These are phyloP conservation scores for Globisporangium carolinianum DNA, from an alignment of 352 stramenopile species.

Conservation along the genomic window DNA sequence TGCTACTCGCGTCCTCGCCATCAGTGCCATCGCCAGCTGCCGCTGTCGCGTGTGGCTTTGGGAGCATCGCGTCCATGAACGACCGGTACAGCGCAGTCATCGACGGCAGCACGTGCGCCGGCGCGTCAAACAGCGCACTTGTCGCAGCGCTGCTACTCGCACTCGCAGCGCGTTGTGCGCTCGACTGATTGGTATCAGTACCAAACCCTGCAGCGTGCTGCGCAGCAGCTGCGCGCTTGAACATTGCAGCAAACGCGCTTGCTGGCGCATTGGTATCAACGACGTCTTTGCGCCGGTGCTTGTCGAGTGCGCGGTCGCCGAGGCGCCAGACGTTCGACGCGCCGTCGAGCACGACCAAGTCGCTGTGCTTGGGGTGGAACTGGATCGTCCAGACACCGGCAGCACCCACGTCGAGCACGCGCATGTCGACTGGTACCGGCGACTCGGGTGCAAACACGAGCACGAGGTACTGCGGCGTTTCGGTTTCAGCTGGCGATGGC, in stretches of 20 bases:
- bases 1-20: conserved; percentile 2
- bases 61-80: conserved; percentile 86
- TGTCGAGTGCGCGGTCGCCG: conserved; percentile 34
- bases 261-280: conserved; percentile 23
- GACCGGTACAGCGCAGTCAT: conserved; percentile 79
- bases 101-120: conserved; percentile 73
- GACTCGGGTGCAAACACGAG: conserved; percentile 43
- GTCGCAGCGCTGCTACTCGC: conserved; percentile 7
- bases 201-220: conserved; percentile 8
- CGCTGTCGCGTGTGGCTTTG: conserved; percentile 36
- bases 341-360: conserved; percentile 50
- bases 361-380: conserved; percentile 50
- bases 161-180: conserved; percentile 1
- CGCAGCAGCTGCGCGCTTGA: conserved; percentile 20
- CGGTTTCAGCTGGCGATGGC: not conserved
- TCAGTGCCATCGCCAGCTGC: conserved; percentile 1
- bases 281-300: conserved; percentile 26
- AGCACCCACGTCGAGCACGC: conserved; percentile 24
- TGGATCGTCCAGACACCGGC: conserved; percentile 40
- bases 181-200: conserved; percentile 8
- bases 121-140: conserved; percentile 61
- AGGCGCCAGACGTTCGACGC: conserved; percentile 55
- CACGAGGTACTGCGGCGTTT: conserved; percentile 26
- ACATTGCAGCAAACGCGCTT: conserved; percentile 41
- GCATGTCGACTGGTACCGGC: conserved; percentile 40